Evolutionary conservation across 2,329 filamentous ascomycete species (phyloP).

Genomic region (Coniochaeta ligniaria): DNA sequence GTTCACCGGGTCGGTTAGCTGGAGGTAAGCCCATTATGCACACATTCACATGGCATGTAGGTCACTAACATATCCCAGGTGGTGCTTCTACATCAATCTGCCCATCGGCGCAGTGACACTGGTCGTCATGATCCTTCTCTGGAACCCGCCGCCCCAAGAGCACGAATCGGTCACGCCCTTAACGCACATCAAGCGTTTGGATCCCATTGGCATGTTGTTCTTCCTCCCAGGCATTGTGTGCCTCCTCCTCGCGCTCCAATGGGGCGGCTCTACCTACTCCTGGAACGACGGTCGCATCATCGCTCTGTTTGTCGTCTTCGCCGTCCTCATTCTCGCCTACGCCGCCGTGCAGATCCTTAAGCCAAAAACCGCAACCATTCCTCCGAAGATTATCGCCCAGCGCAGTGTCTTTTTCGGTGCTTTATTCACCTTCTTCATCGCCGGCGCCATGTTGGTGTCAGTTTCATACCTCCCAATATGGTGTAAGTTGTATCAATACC

Average conservation of each 20-base stretch:
- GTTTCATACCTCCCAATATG: constrained; percentile 49
- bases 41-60: not conserved
- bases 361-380: constrained; percentile 50
- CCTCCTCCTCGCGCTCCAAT: constrained; percentile 56
- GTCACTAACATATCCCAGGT: constrained; percentile 17
- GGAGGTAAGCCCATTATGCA: constrained; percentile 26
- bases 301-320: constrained; percentile 44
- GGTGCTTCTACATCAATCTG: constrained; percentile 55
- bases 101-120: constrained; percentile 45
- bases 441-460: constrained; percentile 44
- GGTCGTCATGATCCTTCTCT: constrained; percentile 40
- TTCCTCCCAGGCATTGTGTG: constrained; percentile 53
- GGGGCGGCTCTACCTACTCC: constrained; percentile 47
- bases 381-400: constrained; percentile 44
- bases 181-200: constrained; percentile 43
- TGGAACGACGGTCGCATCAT: constrained; percentile 49
- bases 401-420: constrained; percentile 45
- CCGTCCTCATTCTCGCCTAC: constrained; percentile 37
- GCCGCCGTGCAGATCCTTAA: constrained; percentile 42
- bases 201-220: constrained; percentile 52
- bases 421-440: constrained; percentile 37
- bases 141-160: constrained; percentile 30
- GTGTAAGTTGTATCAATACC: constrained; percentile 31
- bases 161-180: constrained; percentile 21
- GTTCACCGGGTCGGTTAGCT: constrained; percentile 39